Evolutionary conservation across 495 filamentous ascomycete species (phyloP).

Genomic region (Filosporella fistucella): DNA sequence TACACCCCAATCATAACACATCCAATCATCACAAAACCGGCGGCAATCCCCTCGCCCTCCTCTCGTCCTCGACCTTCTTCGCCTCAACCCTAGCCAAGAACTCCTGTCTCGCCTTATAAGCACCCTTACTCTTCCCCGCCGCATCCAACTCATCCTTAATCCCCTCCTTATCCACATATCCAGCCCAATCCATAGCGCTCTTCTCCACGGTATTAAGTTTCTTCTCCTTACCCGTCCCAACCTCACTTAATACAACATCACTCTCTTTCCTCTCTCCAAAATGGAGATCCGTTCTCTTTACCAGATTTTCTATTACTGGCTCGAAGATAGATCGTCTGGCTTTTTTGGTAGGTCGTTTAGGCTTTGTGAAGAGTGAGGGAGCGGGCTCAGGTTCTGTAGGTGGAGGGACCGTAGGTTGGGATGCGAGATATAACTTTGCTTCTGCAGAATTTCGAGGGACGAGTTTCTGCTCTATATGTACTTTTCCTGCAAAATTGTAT

Average conservation of each 20-base stretch:
- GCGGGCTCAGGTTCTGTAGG: neutral
- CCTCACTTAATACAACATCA: slow-evolving; percentile 5
- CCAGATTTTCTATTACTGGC: slow-evolving; percentile 47
- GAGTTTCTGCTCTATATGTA: slow-evolving; percentile 75
- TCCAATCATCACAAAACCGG: too few species aligned
- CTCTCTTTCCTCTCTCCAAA: slow-evolving; percentile 33
- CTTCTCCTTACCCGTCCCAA: slow-evolving; percentile 53
- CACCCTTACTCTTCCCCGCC: slow-evolving; percentile 78
- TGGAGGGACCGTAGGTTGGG: slow-evolving; percentile 25
- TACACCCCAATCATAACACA: too few species aligned
- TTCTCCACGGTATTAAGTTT: slow-evolving; percentile 98
- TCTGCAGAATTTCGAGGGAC: slow-evolving; percentile 77
- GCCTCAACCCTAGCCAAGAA: slow-evolving; percentile 82
- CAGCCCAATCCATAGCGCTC: slow-evolving; percentile 89
- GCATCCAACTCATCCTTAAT: slow-evolving; percentile 85
- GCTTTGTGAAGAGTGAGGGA: slow-evolving; percentile 33
- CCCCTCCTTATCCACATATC: slow-evolving; percentile 87
- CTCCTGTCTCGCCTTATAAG: slow-evolving; percentile 78
- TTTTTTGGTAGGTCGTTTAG: slow-evolving; percentile 59
- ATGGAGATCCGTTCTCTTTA: slow-evolving; percentile 43
- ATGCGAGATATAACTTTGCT: slow-evolving; percentile 66
- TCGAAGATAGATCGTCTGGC: slow-evolving; percentile 79
- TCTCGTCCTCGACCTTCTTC: slow-evolving; percentile 70
- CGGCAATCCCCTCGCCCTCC: slow-evolving; percentile 37
- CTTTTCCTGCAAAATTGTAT: slow-evolving; percentile 87